Evolutionary conservation across 2,329 filamentous ascomycete genomes (phyloP), one percentile per base, ranked within the genome.

Genomic region (Sordariomycetes sp.): DNA sequence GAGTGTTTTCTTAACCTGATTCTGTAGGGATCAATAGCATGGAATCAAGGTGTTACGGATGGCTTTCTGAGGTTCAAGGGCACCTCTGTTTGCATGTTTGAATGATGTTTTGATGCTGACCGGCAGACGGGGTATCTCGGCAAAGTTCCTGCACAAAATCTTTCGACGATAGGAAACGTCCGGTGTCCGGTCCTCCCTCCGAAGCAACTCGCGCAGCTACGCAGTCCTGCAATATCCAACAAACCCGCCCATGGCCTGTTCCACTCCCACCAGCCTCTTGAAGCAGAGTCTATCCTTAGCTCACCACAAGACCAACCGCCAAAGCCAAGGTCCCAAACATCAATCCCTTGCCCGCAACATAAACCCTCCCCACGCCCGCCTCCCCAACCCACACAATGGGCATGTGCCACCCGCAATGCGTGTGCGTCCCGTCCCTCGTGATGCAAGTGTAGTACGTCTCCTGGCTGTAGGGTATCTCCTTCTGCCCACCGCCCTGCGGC

Each of bases 381-480:
- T 62, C 64, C 24, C 60, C 60, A 1, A 63, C 65, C 53, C 65
- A 64, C 4, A 74, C 57, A 12, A 75, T 69, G 0, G 72, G 71
- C 61, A 69, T 65, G 57, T 73, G 71, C 70, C 69, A 71, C 11
- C 72, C 72, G 61, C 72, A 75, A 53, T 72, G 71, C 50, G 69
- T 66, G 35, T 68, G 62, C 1, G 62, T 63, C 1, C 62, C 62
- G 11, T 59, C 69, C 52, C 63, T 64, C 16, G 68, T 67, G 7
- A 69, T 67, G 60, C 72, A 74, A 28, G 68, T 68, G 61, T 67
- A 73, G 60, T 72, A 74, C 6, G 72, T 74, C n/a, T 69, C 70
- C 64, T 73, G 69, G 14, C 65, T 61, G 35, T 54, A 58, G 48
- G 24, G 28, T 10, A 58, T 16, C 18, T 48, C 54, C 37, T 34